A percentile compares a stretch with the other conserved stretches of the same genome.
These are phyloP conservation scores for Ceratobasidium sp. DNA, from an alignment of 1,284 basidiomycete species.

Conservation along the genomic window DNA sequence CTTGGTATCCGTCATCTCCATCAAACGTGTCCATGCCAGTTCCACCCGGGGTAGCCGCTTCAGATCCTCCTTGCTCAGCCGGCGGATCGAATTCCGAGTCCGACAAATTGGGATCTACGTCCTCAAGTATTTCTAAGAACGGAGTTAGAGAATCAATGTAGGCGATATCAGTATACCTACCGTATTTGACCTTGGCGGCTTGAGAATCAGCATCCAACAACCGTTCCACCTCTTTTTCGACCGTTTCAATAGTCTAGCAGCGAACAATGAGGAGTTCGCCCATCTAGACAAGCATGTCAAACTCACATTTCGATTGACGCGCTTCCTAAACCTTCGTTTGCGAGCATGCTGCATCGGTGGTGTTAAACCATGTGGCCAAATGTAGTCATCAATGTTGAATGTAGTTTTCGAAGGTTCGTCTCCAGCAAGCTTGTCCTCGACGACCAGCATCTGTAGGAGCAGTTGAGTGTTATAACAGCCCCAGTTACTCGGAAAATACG, in stretches of 20 bases:
- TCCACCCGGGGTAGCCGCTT: conserved; percentile 53
- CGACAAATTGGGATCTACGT: conserved; percentile 84
- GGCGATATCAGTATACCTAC: conserved; percentile 51
- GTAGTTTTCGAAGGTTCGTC: conserved; percentile 58
- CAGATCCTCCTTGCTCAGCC: conserved; percentile 64
- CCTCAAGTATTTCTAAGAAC: conserved; percentile 72
- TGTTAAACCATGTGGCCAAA: conserved; percentile 96
- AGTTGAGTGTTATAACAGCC: neutral
- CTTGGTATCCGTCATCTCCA: conserved; percentile 30
- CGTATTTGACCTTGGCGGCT: conserved; percentile 80
- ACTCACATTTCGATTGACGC: conserved; percentile 79
- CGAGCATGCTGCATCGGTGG: conserved; percentile 91
- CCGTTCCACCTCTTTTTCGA: conserved; percentile 95
- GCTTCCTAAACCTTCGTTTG: conserved; percentile 92
- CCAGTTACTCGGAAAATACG: neutral
- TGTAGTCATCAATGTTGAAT: conserved; percentile 94
- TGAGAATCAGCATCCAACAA: conserved; percentile 85
- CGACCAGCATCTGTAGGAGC: conserved; percentile 74
- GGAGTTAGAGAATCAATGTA: neutral
- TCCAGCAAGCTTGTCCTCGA: conserved; percentile 79
- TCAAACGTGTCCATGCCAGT: conserved; percentile 29
- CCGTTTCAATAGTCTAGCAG: conserved; percentile 87
- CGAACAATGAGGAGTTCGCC: neutral
- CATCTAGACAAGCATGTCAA: neutral
- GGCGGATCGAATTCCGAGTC: conserved; percentile 77